A percentile compares a stretch with the other conserved stretches of the same genome.
phyloP scores from a whole-genome alignment of 1,284 basidiomycete genomes.

The Pterulicium gracile region DNA sequence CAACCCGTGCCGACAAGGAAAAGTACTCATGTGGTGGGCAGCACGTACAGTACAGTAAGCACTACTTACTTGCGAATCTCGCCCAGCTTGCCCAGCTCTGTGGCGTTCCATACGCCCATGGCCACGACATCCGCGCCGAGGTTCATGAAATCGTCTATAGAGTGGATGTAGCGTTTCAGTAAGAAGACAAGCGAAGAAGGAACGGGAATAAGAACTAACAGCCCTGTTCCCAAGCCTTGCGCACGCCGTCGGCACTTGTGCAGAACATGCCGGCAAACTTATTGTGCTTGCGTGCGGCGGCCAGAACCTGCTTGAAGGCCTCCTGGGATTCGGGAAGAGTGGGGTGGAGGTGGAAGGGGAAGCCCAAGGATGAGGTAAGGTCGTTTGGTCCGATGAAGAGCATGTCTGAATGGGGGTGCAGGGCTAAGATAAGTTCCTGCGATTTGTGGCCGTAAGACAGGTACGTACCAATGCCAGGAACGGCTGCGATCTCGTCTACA shows the following conservation, averaged over 20 bases:
- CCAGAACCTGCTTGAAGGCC: conserved; percentile 11
- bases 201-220: conserved; percentile 8
- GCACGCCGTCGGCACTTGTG: conserved; percentile 10
- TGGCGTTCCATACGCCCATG: conserved; percentile 11
- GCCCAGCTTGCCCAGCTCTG: conserved; percentile 11
- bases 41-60: no score
- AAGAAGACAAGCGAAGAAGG: neutral
- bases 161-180: neutral
- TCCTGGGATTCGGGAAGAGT: conserved; percentile 13
- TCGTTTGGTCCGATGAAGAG: conserved; percentile 65
- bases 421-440: no score
- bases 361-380: conserved; percentile 48
- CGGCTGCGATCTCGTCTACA: conserved; percentile 47
- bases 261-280: conserved; percentile 15
- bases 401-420: conserved; percentile 29
- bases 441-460: neutral
- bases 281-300: conserved; percentile 12
- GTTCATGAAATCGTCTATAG: conserved; percentile 14
- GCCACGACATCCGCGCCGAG: conserved; percentile 13
- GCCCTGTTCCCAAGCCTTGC: conserved; percentile 11
- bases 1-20: no score
- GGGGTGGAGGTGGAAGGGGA: conserved; percentile 19
- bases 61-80: conserved; percentile 6
- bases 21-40: no score
- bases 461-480: conserved; percentile 46